phyloP scores from a whole-genome alignment of 306 rosid species.

The Senna siamea region DNA sequence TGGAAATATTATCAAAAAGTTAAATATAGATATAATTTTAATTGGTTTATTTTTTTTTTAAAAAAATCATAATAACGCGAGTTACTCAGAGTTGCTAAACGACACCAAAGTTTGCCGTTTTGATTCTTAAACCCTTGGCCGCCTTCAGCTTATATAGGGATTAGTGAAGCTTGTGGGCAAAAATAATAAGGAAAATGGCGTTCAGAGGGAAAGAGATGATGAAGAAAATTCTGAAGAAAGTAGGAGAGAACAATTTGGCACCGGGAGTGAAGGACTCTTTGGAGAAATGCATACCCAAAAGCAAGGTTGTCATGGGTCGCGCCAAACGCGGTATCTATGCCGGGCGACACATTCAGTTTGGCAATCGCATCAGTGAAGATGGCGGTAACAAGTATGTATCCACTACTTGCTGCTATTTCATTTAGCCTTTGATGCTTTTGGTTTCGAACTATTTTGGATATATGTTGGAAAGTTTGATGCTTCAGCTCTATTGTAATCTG shows the following conservation, averaged over 20 bases:
- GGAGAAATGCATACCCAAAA: slow-evolving; percentile 67
- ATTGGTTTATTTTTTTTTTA: too few relatives aligned
- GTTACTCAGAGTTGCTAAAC: neutral
- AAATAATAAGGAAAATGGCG: slow-evolving; percentile 55
- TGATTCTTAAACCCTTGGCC: neutral
- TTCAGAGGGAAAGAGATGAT: slow-evolving; percentile 81
- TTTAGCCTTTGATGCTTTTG: neutral
- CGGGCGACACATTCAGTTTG: slow-evolving; percentile 88
- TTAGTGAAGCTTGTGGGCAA: neutral
- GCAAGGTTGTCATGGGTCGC: slow-evolving; percentile 78
- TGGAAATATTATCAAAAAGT: too few relatives aligned
- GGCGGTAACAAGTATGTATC: slow-evolving; percentile 88
- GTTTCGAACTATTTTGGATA: neutral
- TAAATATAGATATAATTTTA: too few relatives aligned
- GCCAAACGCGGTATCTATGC: slow-evolving; percentile 93
- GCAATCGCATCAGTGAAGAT: slow-evolving; percentile 85
- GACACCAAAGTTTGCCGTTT: neutral
- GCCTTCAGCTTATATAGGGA: neutral
- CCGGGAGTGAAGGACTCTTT: slow-evolving; percentile 67
- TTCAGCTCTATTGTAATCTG: neutral
- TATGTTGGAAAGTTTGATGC: slow-evolving; percentile 9
- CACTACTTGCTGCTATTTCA: neutral
- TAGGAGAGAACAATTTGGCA: slow-evolving; percentile 71
- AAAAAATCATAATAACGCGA: too few relatives aligned
- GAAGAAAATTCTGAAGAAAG: slow-evolving; percentile 72